Evolutionary conservation across 2,329 filamentous ascomycete species (phyloP), one percentile per base, ranked within the genome.

Genomic region (Ramichloridium luteum): DNA sequence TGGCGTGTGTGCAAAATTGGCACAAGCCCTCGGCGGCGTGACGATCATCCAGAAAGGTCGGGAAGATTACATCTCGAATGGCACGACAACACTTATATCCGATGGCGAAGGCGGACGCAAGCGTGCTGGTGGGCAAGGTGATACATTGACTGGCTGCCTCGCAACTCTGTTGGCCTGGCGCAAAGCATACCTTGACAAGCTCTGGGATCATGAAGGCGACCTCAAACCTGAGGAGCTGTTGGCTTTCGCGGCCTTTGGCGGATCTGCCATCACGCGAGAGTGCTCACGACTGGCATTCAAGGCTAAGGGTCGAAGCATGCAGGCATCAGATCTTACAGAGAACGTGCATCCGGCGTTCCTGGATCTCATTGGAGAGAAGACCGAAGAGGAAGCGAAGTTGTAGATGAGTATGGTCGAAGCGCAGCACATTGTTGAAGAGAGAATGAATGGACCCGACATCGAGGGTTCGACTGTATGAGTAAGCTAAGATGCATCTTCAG

Each of bases 301-400:
- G 47, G 81, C 86, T 56, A 82, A 77, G 50, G 88, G 90, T 1
- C 72, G 90, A 42, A 84, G 81, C 51, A 61, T 98, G 53, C 90
- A 96, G 62, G 90, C 90, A 1, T 85, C 81, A 45, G 90, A 96
- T 58, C 60, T 98, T 53, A 94, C 88, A 0, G 84, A 90, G 12
- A 80, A 93, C 59, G 80, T 98, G 6, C 79, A 93, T 49, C 64
- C 64, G 18, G 80, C 85, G 1, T 96, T 94, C 56, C 56, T 80
- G 48, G 74, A 75, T 37, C 56, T 93, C 12, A 79, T 94, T 50
- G 86, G 84, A 1, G 81, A 86, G 44, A 23, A 23, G 20, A n/a
- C n/a, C 8, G 20, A n/a, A 23, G 20, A n/a, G 20, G 20, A 23
- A n/a, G n/a, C n/a, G n/a, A n/a, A n/a, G n/a, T n/a, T n/a, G n/a